Evolutionary conservation across 2,329 filamentous ascomycete species (phyloP), one percentile per base, ranked within the genome.

Genomic region (Phialophora tarda): DNA sequence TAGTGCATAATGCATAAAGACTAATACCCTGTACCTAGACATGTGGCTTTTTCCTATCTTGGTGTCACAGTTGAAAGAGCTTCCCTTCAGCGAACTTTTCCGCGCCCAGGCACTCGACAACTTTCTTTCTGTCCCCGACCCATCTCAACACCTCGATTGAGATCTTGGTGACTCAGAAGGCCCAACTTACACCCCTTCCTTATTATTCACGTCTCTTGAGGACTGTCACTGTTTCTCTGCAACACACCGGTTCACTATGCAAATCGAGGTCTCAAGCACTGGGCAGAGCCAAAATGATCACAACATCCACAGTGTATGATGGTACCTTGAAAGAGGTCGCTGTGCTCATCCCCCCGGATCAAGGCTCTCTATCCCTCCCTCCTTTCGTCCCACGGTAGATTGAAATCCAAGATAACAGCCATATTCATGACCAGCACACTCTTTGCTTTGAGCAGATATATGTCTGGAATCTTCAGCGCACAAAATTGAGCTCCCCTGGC

Each of bases 1-100:
- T 51, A 51, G 48, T 44, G 38, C 38, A 44, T 44, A 44, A n/a
- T 34, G 32, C 32, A 34, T 34, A 34, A 41, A 44, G 17, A 44
- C 7, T 8, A 8, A n/a, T n/a, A n/a, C 14, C 1, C 12, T 17
- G 34, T 41, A 41, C 14, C 34, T 14, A 41, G 34, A 5, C 34
- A 5, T 41, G 34, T 50, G 21, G 21, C 21, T 14, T 11, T 23
- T 50, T 5, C n/a, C 10, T 11, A 14, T 50, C 47, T 50, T 8
- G 21, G n/a, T n/a, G n/a, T 11, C 1, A 10, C 34, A 38, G 1
- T 17, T 14, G 6, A 17, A 2, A 30, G 28, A 8, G 1, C 28
- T 30, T 21, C 8, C 12, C 8, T 26, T 61, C 34, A 8, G 28
- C 26, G 26, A n/a, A n/a, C n/a, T 4, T 4, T 26, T 4, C 26